phyloP scores from a whole-genome alignment of 1,284 basidiomycete species.

The Ganoderma sinense region DNA sequence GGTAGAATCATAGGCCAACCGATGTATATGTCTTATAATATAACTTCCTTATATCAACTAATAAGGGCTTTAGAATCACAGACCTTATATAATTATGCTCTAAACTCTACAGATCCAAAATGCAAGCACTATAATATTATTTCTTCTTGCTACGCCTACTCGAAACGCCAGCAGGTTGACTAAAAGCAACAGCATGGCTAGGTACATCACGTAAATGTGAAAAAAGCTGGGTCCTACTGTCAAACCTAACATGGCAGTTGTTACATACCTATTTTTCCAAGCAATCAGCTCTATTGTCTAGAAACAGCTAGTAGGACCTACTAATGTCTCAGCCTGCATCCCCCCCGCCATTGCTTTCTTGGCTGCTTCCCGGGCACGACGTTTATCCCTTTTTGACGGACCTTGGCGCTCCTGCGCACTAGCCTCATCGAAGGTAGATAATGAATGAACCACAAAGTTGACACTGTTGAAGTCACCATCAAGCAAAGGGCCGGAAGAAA shows the following conservation, averaged over 20 bases:
- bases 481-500: not conserved
- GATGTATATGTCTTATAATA: too few relatives aligned
- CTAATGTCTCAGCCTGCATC: conserved; percentile 38
- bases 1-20: too few relatives aligned
- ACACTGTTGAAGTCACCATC: not conserved
- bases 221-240: conserved; percentile 84
- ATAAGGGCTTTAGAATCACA: too few relatives aligned
- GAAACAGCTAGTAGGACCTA: conserved; percentile 10
- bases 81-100: too few relatives aligned
- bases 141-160: not conserved
- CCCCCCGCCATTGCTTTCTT: conserved; percentile 62
- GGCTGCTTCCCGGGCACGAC: conserved; percentile 79
- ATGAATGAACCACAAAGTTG: not conserved
- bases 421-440: not conserved
- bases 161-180: not conserved
- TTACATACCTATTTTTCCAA: conserved; percentile 63
- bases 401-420: conserved; percentile 36
- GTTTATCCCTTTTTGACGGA: conserved; percentile 83
- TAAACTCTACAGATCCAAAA: too few relatives aligned
- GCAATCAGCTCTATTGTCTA: not conserved
- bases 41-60: too few relatives aligned
- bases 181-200: conserved; percentile 67
- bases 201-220: conserved; percentile 75
- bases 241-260: conserved; percentile 71
- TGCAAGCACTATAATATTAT: not conserved